Base-by-base conservation (phyloP, 768 basidiomycete genomes). In the Collybia mongolica region DNA sequence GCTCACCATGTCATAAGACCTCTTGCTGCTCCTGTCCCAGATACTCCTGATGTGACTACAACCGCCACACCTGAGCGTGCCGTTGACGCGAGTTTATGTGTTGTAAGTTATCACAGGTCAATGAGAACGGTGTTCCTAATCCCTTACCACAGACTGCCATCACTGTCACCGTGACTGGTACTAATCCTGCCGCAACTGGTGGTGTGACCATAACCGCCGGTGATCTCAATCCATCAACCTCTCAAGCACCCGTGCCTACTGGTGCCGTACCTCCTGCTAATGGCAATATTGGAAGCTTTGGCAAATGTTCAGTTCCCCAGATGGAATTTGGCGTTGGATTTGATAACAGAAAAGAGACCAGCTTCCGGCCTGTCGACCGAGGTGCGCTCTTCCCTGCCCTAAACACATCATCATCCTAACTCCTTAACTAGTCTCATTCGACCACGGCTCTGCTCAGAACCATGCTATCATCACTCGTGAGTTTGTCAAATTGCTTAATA, bases 251-350 rank as follows among this genome's bases (percentile, higher is more conserved):
- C 18, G 39, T 50, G 39, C 51, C 60, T 36, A 39, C 64, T 36
- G 39, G 60, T 7, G 39, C 58, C 8, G 56, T 60, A 11, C 28
- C 64, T n/a, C 39, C 58, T 5, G 18, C 60, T 11, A 51, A 55
- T 36, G 51, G 52, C 28, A 48, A 53, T 39, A 65, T 67, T 40
- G 72, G 66, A 14, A 58, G 81, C 66, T 84, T 85, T 52, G 82
- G 82, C 29, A 70, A 62, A 19, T 84, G 82, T 68, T 67, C 77
- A 3, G 68, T 78, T 11, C 82, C 83, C 12, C 65, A 82, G 64
- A 81, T 86, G 51, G 72, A 76, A 57, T 86, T 86, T 56, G 82
- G 70, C 40, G 66, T 58, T 24, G 81, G 80, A 32, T 82, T 86
- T 57, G 82, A 84, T 53, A 66, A 67, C 58, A 72, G 83, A 51